phyloP scores from a whole-genome alignment of 192 early-diverging fungal species.

The Entomortierella parvispora region DNA sequence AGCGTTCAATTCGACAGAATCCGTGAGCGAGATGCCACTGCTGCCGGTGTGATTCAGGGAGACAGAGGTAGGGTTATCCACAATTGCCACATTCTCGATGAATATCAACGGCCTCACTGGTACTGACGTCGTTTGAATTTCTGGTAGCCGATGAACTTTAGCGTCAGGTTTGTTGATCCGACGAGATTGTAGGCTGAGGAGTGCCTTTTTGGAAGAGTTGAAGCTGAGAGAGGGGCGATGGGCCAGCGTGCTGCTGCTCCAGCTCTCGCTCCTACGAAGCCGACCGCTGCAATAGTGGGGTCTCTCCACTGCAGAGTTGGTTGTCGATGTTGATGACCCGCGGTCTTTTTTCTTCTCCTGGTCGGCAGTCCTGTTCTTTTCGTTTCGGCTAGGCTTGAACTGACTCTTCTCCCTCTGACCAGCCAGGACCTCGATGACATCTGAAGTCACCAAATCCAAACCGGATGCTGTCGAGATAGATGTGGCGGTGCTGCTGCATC shows the following conservation, averaged over 20 bases:
- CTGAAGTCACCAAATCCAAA: too few relatives aligned
- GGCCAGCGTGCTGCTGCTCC: slow-evolving; percentile 3
- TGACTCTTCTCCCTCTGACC: too few relatives aligned
- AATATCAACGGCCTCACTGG: not conserved
- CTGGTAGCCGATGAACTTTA: slow-evolving; percentile 31
- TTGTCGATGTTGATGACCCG: not conserved
- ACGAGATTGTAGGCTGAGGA: slow-evolving; percentile 30
- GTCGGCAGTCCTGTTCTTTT: too few relatives aligned
- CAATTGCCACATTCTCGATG: too few relatives aligned
- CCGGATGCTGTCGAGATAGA: not conserved
- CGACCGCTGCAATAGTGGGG: not conserved
- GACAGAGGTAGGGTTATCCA: too few relatives aligned
- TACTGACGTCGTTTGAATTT: slow-evolving; percentile 10
- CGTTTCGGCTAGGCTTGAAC: too few relatives aligned
- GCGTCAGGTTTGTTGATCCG: slow-evolving; percentile 34
- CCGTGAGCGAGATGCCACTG: too few relatives aligned
- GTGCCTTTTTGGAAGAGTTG: slow-evolving; percentile 35
- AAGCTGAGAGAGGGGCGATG: slow-evolving; percentile 31
- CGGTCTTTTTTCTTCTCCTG: not conserved
- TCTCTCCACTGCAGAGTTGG: not conserved
- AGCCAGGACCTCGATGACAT: too few relatives aligned
- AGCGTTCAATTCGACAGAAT: too few relatives aligned
- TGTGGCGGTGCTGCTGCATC: not conserved
- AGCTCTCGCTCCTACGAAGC: slow-evolving; percentile 20
- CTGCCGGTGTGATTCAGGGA: too few relatives aligned